A percentile compares a stretch with the other conserved stretches of the same genome.
These are phyloP conservation scores for Saxophila tyrrhenica DNA, from an alignment of 495 filamentous ascomycete species.

Conservation along the genomic window DNA sequence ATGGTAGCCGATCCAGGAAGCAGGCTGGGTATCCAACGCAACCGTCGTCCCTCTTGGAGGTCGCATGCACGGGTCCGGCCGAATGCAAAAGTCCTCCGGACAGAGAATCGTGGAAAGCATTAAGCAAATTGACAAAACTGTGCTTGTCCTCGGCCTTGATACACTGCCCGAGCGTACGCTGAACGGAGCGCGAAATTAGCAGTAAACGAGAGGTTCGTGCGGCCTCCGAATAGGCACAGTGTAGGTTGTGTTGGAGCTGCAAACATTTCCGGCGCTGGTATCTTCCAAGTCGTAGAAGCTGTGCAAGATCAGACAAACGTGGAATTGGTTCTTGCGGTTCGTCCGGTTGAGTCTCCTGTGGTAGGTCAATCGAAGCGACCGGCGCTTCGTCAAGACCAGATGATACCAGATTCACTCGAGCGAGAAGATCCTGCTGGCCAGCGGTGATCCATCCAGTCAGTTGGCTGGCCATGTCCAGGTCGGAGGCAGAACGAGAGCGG, in stretches of 20 bases:
- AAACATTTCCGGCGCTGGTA: conserved; percentile 63
- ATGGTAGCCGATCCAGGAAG: conserved; percentile 72
- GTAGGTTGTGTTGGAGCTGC: conserved; percentile 54
- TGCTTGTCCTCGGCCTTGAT: conserved; percentile 85
- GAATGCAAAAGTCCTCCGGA: conserved; percentile 56
- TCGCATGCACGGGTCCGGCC: conserved; percentile 41
- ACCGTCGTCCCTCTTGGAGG: conserved; percentile 50
- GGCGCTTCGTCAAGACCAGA: not conserved
- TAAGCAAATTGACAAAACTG: conserved; percentile 74
- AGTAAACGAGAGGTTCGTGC: conserved; percentile 70
- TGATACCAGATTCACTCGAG: not conserved
- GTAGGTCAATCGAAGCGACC: not conserved
- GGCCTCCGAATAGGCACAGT: conserved; percentile 47
- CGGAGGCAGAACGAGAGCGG: conserved; percentile 7
- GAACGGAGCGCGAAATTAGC: conserved; percentile 63
- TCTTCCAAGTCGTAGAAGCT: conserved; percentile 55
- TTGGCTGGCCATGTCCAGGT: conserved; percentile 10
- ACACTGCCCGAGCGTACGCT: conserved; percentile 74
- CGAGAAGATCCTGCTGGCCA: not conserved
- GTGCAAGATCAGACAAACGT: conserved; percentile 58
- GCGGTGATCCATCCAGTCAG: not conserved
- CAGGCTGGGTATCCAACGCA: conserved; percentile 32
- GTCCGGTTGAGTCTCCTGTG: not conserved
- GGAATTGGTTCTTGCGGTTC: conserved; percentile 15
- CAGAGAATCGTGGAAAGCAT: conserved; percentile 83